Conservation (phyloP, 257 asterid species). For the Capsicum pubescens region DNA sequence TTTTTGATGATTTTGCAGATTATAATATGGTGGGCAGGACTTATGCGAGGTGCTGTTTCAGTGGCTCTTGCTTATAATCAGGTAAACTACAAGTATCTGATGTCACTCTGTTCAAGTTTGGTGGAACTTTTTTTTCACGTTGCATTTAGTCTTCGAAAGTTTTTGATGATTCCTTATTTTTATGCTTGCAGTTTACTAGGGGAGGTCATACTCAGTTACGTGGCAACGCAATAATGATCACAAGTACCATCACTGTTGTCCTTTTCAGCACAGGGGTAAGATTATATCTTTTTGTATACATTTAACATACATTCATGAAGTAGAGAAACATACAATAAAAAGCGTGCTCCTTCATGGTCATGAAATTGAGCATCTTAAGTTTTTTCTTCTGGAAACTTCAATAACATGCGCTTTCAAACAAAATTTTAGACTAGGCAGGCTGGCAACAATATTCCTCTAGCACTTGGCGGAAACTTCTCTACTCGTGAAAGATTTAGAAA, state of each 20-base stretch:
- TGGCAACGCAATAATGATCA: constrained; percentile 82
- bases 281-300: constrained; percentile 28
- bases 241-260: constrained; percentile 96
- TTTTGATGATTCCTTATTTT: constrained; percentile 22
- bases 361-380: not conserved
- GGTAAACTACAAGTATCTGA: constrained; percentile 46
- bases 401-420: not conserved
- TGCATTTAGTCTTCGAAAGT: not conserved
- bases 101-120: not conserved
- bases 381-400: not conserved
- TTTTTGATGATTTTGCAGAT: constrained; percentile 51
- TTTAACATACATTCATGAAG: not conserved
- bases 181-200: constrained; percentile 71
- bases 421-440: not conserved
- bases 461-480: not conserved
- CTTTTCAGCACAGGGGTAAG: constrained; percentile 97
- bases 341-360: not conserved
- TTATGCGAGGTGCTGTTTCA: constrained; percentile 98
- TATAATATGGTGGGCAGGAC: constrained; percentile 99
- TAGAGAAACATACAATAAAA: not conserved
- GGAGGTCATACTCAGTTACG: constrained; percentile 75
- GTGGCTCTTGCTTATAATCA: constrained; percentile 99
- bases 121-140: not conserved
- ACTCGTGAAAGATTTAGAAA: not conserved
- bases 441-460: not conserved